Evolutionary conservation across 2,329 filamentous ascomycete genomes (phyloP).

Genomic region (Trichoderma brevicompactum): DNA sequence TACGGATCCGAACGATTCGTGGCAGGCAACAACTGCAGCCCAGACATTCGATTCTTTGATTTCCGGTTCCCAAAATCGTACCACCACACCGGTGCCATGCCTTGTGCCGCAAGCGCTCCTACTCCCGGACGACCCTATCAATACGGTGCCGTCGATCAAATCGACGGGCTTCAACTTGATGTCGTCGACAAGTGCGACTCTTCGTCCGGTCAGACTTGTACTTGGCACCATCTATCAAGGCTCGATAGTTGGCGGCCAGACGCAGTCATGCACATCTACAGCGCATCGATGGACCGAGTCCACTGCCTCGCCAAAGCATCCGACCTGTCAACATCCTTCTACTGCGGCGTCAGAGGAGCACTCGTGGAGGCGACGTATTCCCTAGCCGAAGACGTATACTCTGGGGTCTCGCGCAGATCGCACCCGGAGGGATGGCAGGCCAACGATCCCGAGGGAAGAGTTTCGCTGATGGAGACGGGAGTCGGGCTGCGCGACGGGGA

Average conservation of each 20-base stretch:
- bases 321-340: constrained; percentile 53
- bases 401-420: constrained; percentile 24
- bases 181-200: constrained; percentile 45
- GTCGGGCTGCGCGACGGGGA: constrained; percentile 36
- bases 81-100: constrained; percentile 52
- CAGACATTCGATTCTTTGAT: constrained; percentile 57
- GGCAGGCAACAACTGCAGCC: constrained; percentile 50
- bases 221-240: constrained; percentile 53
- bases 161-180: constrained; percentile 40
- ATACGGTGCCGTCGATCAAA: not conserved
- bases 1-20: constrained; percentile 58
- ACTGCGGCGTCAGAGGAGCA: constrained; percentile 54
- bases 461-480: constrained; percentile 41
- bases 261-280: constrained; percentile 51
- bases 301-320: constrained; percentile 55
- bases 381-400: constrained; percentile 35
- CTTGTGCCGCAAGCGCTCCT: constrained; percentile 44
- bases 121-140: constrained; percentile 9
- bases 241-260: constrained; percentile 55
- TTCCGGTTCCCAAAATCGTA: constrained; percentile 56
- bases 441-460: constrained; percentile 28
- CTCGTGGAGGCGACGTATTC: constrained; percentile 49
- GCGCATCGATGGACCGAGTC: constrained; percentile 41
- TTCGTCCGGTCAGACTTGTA: constrained; percentile 43
- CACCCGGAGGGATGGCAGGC: constrained; percentile 37